These are phyloP conservation scores for Flaveria brownii DNA, from an alignment of 129 eudicot genomes.

Conservation along the genomic window DNA sequence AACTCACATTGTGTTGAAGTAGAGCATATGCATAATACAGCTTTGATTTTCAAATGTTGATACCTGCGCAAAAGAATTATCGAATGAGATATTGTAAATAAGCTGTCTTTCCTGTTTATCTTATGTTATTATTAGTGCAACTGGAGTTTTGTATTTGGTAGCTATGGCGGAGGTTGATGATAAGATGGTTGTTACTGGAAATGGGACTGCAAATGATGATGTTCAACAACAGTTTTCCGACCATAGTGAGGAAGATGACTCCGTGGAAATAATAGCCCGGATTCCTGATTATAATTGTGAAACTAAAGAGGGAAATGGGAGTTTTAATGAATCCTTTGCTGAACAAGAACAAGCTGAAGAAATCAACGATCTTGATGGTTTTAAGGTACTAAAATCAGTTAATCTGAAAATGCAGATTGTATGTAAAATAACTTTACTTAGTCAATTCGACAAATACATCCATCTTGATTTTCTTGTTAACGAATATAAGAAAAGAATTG, in stretches of 20 bases:
- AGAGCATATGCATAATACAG: neutral
- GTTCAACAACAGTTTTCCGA: conserved; percentile 36
- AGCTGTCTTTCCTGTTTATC: neutral
- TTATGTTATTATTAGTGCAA: neutral
- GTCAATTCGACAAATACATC: neutral
- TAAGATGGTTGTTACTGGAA: conserved; percentile 39
- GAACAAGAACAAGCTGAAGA: conserved; percentile 37
- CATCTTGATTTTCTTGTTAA: conserved; percentile 2
- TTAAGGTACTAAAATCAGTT: conserved; percentile 49
- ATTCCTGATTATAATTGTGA: conserved; percentile 40
- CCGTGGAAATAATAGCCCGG: conserved; percentile 41
- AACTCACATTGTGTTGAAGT: conserved; percentile 12
- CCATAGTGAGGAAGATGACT: conserved; percentile 38
- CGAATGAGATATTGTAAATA: neutral
- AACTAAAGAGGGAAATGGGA: conserved; percentile 40
- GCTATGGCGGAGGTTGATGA: conserved; percentile 63
- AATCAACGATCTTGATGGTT: conserved; percentile 39
- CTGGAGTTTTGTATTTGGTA: conserved; percentile 23
- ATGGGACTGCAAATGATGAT: conserved; percentile 49
- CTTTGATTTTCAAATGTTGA: neutral
- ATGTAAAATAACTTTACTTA: neutral
- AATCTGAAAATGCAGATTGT: neutral
- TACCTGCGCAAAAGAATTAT: neutral
- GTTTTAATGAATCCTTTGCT: conserved; percentile 26
- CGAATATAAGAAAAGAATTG: neutral